phyloP scores from a whole-genome alignment of 495 filamentous ascomycete genomes.

The Chaetomium cochliodes region DNA sequence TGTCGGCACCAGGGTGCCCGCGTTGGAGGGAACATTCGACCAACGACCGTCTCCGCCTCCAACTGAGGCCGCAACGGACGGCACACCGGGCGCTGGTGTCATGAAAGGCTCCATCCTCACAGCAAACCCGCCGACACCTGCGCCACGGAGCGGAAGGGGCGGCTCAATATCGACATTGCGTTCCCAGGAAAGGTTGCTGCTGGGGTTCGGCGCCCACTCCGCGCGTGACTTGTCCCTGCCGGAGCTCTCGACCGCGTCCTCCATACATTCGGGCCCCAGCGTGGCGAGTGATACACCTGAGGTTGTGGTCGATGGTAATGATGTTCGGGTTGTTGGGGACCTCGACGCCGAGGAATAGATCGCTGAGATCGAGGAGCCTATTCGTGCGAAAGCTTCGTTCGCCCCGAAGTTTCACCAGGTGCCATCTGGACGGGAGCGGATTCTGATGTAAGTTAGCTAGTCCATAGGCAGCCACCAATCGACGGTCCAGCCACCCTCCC shows the following conservation, averaged over 20 bases:
- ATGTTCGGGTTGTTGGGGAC: conserved; percentile 2
- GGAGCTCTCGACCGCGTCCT: conserved; percentile 11
- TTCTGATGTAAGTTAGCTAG: neutral
- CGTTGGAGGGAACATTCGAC: neutral
- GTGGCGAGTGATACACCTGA: neutral
- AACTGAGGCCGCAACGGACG: too few species aligned
- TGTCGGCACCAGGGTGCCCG: neutral
- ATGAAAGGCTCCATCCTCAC: neutral
- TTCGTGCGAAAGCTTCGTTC: conserved; percentile 11
- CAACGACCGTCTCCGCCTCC: neutral
- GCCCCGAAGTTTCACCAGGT: neutral
- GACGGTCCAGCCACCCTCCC: neutral
- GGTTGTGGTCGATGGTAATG: neutral
- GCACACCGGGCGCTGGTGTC: too few species aligned
- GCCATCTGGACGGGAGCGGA: too few species aligned
- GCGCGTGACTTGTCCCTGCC: neutral
- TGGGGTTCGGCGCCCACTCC: neutral
- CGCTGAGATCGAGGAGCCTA: conserved; percentile 6
- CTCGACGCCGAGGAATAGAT: conserved; percentile 6
- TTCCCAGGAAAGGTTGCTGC: conserved; percentile 1
- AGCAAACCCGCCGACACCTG: neutral
- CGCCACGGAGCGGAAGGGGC: neutral
- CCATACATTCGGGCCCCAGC: neutral
- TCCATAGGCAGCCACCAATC: too few species aligned
- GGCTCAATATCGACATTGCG: neutral